A percentile compares a stretch with the other conserved stretches of the same genome.
Conservation (phyloP, 805 yeast genomes). For the Starmerella floricola region DNA sequence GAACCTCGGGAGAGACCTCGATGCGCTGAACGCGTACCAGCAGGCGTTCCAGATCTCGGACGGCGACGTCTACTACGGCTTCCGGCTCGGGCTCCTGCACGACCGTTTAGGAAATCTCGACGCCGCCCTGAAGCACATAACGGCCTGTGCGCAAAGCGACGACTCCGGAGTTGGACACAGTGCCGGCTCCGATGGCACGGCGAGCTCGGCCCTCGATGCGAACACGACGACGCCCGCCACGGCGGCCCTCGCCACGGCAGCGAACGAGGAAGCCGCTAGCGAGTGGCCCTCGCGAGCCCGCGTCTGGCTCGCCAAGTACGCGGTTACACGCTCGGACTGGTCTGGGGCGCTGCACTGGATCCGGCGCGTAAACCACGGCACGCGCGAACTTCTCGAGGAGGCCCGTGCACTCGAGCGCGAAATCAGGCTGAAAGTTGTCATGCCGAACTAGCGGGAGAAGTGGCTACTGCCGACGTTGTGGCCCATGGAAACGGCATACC, state of each 20-base stretch:
- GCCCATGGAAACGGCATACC: too few relatives aligned
- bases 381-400: constrained; percentile 47
- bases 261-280: constrained; percentile 8
- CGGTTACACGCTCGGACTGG: constrained; percentile 44
- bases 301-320: constrained; percentile 71
- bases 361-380: constrained; percentile 47
- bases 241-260: background rate
- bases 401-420: constrained; percentile 74
- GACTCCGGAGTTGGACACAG: constrained; percentile 34
- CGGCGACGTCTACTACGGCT: constrained; percentile 44
- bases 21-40: constrained; percentile 69
- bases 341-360: constrained; percentile 64
- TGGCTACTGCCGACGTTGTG: too few relatives aligned
- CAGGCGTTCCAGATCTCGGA: constrained; percentile 56
- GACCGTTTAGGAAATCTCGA: constrained; percentile 42
- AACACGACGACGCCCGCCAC: background rate
- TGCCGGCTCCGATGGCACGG: background rate
- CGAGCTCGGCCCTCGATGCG: background rate
- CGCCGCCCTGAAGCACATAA: constrained; percentile 54
- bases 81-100: constrained; percentile 55
- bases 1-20: constrained; percentile 54
- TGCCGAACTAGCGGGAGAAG: background rate
- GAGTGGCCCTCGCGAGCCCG: constrained; percentile 46
- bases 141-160: constrained; percentile 47
- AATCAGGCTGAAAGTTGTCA: constrained; percentile 30